Base-by-base conservation (phyloP, 306 rosid species). In the Carpinus viminea region DNA sequence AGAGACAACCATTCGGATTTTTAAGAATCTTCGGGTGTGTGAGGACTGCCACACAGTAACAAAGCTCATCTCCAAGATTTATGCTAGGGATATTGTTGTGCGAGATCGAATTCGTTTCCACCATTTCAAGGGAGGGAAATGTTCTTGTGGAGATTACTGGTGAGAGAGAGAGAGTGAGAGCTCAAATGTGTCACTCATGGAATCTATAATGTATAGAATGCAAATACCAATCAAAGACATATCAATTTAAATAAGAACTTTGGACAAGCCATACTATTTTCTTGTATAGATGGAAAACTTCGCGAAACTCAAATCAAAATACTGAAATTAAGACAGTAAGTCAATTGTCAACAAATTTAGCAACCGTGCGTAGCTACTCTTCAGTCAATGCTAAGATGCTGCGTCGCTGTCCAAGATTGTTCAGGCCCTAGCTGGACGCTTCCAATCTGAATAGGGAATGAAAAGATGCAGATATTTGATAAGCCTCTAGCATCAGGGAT, bases 381-480 rank as follows among this genome's bases (percentile, higher is more conserved):
- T 91, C 89, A 91, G 71, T 81, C 84, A 83, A 90, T 72, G 86
- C 90, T 82, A 31, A 95, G 90, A 74, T 84, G 86, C 85, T 95
- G 98, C 70, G 87, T 87, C 15, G 97, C 98, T 57, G 90, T 95
- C 98, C 98, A 95, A 70, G 97, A 85, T 82, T 84, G 92, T 70
- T 86, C 90, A 4, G 97, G 93, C 89, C 89, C 88, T 65, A 95
- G 81, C 81, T 87, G 89, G 74, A 87, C 91, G 64, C 74, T 83
- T 85, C 85, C 88, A 81, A 92, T 90, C 98, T 95, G 96, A 80
- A 78, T 70, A 24, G 76, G 74, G 77, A 66, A 84, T 17, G 73
- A 62, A 82, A 74, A 80, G 20, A 72, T 54, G 79, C 59, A 82
- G 73, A 78, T 56, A n/a, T 13, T 59, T 50, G 69, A 21, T 17